These are phyloP conservation scores for Penstemon newberryi DNA, from an alignment of 257 asterid genomes.

Conservation along the genomic window DNA sequence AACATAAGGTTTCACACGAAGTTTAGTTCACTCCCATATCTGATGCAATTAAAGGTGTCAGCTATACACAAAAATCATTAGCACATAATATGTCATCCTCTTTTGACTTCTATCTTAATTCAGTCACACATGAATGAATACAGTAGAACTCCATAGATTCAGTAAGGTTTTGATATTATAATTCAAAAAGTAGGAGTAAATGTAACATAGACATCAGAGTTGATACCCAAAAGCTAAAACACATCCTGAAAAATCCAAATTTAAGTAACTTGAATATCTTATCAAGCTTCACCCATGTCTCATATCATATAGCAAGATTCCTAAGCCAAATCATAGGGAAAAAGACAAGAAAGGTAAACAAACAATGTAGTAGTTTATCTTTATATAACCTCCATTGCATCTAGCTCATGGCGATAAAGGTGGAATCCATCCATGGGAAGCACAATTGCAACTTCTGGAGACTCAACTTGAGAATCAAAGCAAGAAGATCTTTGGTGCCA, in stretches of 20 bases:
- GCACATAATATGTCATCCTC: conserved; percentile 3
- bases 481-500: conserved; percentile 63
- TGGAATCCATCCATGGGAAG: conserved; percentile 99
- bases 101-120: neutral
- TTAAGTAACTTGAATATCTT: neutral
- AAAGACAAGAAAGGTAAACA: conserved; percentile 8
- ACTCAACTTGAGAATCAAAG: conserved; percentile 76
- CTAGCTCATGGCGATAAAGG: conserved; percentile 86
- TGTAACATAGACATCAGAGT: neutral
- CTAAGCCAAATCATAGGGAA: conserved; percentile 4
- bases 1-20: no score
- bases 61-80: neutral
- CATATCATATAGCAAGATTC: conserved; percentile 3
- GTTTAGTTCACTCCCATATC: conserved; percentile 16
- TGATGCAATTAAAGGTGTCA: neutral
- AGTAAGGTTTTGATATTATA: neutral
- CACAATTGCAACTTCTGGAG: conserved; percentile 71
- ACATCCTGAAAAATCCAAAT: neutral
- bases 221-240: no score
- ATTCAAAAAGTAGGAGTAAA: neutral
- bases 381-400: conserved; percentile 76
- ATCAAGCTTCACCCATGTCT: neutral
- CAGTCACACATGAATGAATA: conserved; percentile 2
- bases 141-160: neutral
- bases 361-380: conserved; percentile 15